A percentile compares a stretch with the other conserved stretches of the same genome.
Evolutionary conservation across 2,329 filamentous ascomycete species (phyloP).

Genomic region (Myriangium duriaei): DNA sequence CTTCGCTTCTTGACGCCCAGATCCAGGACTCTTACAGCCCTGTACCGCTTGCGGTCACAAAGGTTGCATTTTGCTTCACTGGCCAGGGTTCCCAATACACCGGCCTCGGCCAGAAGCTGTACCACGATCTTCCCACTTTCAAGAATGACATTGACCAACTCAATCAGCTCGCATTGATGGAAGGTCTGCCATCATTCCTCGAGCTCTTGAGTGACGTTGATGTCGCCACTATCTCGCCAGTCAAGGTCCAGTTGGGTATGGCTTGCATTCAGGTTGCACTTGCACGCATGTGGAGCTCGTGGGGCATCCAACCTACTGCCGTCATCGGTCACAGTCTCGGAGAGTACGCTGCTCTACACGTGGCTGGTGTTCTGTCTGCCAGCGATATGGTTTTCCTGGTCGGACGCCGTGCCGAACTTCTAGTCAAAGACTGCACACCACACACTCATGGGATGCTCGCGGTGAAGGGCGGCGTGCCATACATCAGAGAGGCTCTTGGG

Average conservation of each 20-base stretch:
- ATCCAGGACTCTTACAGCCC: conserved; percentile 39
- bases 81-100: conserved; percentile 42
- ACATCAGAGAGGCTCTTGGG: conserved; percentile 42
- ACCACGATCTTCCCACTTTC: conserved; percentile 36
- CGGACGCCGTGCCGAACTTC: conserved; percentile 52
- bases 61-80: conserved; percentile 40
- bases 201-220: conserved; percentile 37
- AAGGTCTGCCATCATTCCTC: conserved; percentile 37
- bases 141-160: conserved; percentile 38
- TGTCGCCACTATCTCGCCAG: conserved; percentile 37
- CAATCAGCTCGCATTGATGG: conserved; percentile 33
- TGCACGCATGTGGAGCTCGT: conserved; percentile 41
- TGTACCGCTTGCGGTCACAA: conserved; percentile 40
- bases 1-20: conserved; percentile 33
- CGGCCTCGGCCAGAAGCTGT: conserved; percentile 37
- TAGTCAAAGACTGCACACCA: conserved; percentile 51
- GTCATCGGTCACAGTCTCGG: conserved; percentile 51
- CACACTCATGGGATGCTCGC: conserved; percentile 57
- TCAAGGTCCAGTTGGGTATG: conserved; percentile 41
- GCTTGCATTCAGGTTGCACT: conserved; percentile 41
- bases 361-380: conserved; percentile 57
- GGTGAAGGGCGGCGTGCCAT: conserved; percentile 39
- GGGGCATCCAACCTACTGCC: conserved; percentile 41
- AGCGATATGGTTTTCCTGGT: conserved; percentile 62
- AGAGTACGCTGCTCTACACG: conserved; percentile 60